Conservation (phyloP, 2,329 filamentous ascomycete species). For the Penicillium janthinellum region DNA sequence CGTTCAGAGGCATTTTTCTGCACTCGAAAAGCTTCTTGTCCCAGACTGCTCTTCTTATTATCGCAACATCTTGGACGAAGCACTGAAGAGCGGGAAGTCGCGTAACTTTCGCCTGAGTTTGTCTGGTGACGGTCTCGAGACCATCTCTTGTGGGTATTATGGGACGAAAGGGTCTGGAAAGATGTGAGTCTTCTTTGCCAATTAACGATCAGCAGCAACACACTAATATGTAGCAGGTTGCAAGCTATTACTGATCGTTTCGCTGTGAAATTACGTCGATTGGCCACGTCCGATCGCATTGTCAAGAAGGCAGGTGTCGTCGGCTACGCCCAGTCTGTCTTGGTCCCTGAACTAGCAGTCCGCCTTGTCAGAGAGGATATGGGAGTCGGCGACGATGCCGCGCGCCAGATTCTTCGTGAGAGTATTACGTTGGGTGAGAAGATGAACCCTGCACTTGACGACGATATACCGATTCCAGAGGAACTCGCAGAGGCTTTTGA, state of each 20-base stretch:
- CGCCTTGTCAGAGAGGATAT: conserved; percentile 62
- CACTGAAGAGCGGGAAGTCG: conserved; percentile 59
- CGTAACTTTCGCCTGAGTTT: conserved; percentile 61
- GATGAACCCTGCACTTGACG: conserved; percentile 65
- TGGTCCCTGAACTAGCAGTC: conserved; percentile 71
- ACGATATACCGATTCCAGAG: conserved; percentile 47
- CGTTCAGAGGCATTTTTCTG: conserved; percentile 57
- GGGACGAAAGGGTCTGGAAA: conserved; percentile 70
- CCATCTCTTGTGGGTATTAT: conserved; percentile 77
- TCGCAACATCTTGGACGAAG: conserved; percentile 57
- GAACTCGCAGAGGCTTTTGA: conserved; percentile 7
- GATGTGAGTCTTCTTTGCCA: conserved; percentile 55
- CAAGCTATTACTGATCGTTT: conserved; percentile 65
- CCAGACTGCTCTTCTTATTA: conserved; percentile 59
- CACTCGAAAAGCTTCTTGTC: conserved; percentile 62
- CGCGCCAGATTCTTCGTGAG: conserved; percentile 62
- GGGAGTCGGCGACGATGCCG: conserved; percentile 49
- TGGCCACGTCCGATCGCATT: conserved; percentile 64
- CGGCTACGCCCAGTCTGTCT: conserved; percentile 70
- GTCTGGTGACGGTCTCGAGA: conserved; percentile 49
- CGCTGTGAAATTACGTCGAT: conserved; percentile 60
- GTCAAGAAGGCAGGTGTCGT: conserved; percentile 68
- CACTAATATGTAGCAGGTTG: conserved; percentile 33
- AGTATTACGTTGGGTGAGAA: conserved; percentile 69
- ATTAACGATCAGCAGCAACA: not conserved